Percentiles rank a stretch among this genome's conserved stretches.
Conservation (phyloP, 108 stramenopile species). For the Discostella stelligeroides region DNA sequence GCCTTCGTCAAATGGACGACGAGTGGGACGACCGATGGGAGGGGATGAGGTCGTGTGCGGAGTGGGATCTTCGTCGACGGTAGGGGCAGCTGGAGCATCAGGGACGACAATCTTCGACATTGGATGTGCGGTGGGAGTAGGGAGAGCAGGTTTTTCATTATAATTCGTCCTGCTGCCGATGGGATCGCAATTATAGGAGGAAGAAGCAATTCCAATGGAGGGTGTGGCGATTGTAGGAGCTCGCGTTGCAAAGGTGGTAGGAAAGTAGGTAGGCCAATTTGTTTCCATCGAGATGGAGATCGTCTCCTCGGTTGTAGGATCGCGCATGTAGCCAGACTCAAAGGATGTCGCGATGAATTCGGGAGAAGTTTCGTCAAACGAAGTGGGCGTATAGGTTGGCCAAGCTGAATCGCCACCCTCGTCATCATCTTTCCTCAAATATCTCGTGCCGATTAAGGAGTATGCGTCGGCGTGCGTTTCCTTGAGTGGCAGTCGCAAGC, state of each 20-base stretch:
- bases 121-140: background rate
- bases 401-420: background rate
- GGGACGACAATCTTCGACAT: too few species aligned
- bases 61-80: background rate
- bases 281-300: background rate
- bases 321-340: background rate
- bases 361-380: background rate
- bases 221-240: background rate
- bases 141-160: background rate
- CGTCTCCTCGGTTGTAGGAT: background rate
- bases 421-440: background rate
- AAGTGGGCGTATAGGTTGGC: background rate
- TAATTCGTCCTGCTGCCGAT: background rate
- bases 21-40: background rate
- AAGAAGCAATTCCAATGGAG: background rate
- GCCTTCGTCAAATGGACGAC: too few species aligned
- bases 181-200: background rate
- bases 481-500: background rate
- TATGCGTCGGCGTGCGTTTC: background rate
- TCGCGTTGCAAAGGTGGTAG: background rate
- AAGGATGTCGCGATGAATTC: background rate
- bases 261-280: conserved; percentile 19
- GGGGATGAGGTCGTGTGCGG: background rate
- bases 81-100: background rate
- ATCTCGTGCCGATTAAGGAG: background rate